Conservation (phyloP, 1,284 basidiomycete genomes). For the Vanrija pseudolonga region DNA sequence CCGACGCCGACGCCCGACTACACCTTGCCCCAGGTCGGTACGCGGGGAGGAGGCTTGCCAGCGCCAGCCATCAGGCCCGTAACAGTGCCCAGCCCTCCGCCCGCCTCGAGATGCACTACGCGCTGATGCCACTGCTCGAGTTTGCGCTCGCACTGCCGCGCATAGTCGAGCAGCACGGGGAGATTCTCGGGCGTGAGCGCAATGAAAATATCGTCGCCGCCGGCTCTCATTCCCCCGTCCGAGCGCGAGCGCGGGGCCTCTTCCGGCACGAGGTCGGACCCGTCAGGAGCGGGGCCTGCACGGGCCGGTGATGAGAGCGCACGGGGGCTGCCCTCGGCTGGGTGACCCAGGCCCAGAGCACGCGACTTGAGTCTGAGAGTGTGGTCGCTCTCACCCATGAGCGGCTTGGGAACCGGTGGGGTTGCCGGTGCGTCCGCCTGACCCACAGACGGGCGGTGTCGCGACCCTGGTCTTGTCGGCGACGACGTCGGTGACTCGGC, state of each 20-base stretch:
- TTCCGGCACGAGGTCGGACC: not conserved
- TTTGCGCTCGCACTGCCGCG: slow-evolving; percentile 39
- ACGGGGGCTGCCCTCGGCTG: slow-evolving; percentile 11
- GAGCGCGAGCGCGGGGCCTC: slow-evolving; percentile 12
- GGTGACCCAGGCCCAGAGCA: slow-evolving; percentile 13
- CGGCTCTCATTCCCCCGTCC: slow-evolving; percentile 1
- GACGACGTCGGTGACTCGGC: slow-evolving; percentile 4
- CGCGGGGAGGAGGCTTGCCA: too few relatives aligned
- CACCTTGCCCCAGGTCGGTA: too few relatives aligned
- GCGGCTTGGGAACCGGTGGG: not conserved
- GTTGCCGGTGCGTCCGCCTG: not conserved
- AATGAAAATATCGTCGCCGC: slow-evolving; percentile 17
- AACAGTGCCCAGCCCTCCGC: too few relatives aligned
- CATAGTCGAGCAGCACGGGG: slow-evolving; percentile 38
- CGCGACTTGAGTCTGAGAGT: slow-evolving; percentile 15
- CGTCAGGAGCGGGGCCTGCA: not conserved
- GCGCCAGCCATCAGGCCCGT: too few relatives aligned
- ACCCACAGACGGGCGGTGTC: not conserved
- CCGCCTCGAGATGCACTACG: slow-evolving; percentile 4
- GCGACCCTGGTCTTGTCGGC: not conserved
- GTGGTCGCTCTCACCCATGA: slow-evolving; percentile 4
- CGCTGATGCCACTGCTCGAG: slow-evolving; percentile 35
- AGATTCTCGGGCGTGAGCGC: slow-evolving; percentile 45
- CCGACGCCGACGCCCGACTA: too few relatives aligned
- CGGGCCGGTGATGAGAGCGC: slow-evolving; percentile 6